Evolutionary conservation across 2,329 filamentous ascomycete genomes (phyloP), one percentile per base, ranked within the genome.

Genomic region (Sporothrix sp.): DNA sequence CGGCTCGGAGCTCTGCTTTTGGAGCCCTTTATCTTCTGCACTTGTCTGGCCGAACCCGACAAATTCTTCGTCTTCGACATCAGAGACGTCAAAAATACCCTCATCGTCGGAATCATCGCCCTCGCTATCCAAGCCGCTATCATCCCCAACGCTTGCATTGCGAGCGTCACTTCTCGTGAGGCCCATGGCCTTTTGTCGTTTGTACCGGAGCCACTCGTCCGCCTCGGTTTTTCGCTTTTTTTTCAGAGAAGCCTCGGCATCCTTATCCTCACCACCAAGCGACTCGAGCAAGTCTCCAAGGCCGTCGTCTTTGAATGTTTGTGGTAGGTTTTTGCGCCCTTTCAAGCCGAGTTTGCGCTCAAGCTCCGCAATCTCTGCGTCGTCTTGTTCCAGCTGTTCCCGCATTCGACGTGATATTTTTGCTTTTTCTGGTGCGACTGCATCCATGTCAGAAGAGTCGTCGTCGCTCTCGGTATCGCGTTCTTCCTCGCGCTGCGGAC

Each of bases 291-390:
- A 66, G 50, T 86, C 84, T 37, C 83, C 87, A 2, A 97, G 69
- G 0, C 89, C 91, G 61, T 96, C 90, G 7, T 95, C 86, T 18
- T 80, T 76, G 59, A 90, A 88, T 0, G 81, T 73, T 57, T 85
- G 84, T 0, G 83, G 82, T 5, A 87, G 66, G 28, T 78, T 82
- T 61, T 88, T 94, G 54, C 84, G 84, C 21, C 81, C 79, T 62
- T 83, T 87, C 57, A 96, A 75, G 0, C 93, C 91, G 3, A 98
- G 70, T 61, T 87, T 94, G 65, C 84, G 89, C 68, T 98, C 93
- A 28, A 96, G 71, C 3, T 82, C 82, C 18, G 84, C 83, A 58
- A 98, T 97, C 59, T 95, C 88, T 2, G 82, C 86, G 61, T 97
- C 89, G 52, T 98, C 91, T 54, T 87, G 74, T 1, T 79, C 82